Base-by-base conservation (phyloP, 2,329 filamentous ascomycete genomes). In the Apiospora saccharicola region DNA sequence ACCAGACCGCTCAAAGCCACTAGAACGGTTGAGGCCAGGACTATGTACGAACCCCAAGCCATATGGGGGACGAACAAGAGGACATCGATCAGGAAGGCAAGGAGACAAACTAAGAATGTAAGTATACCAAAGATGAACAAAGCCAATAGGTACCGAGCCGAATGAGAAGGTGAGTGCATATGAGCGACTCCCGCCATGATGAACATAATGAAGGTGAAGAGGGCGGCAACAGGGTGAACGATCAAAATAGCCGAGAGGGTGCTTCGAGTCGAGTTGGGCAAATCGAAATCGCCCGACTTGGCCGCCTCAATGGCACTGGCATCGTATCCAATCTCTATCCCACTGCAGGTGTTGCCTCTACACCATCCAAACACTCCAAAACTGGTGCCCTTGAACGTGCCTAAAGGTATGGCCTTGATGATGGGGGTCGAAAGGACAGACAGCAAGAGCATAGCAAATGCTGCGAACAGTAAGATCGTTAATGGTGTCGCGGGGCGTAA, bases 361-460 rank as follows among this genome's bases (percentile, higher is more conserved):
- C 96, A 99, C 79, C 90, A 97, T 37, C 96, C 96, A 85, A 98
- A 96, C 68, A 98, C 95, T 68, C 96, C 96, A 86, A 97, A 98
- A 76, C 91, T 91, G 77, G 94, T 90, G 77, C 92, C 91, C 57
- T 91, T 85, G 80, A 91, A 96, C 70, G 90, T 91, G 49, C 93
- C 95, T 57, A 99, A 87, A 13, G 95, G 94, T 67, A 99, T 97
- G 37, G 87, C 89, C 79, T 93, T 91, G 80, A 98, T 92, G 76
- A 99, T 91, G 24, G 96, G 96, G 0, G 94, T 95, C 1, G 96
- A 98, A n/a, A 99, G 85, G 51, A 95, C 94, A 67, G 95, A 94
- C 51, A 99, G 87, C 67, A 98, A 86, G 70, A 98, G 88, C 74
- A 98, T 87, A 75, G 88, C 92, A 83, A 99, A 98, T 76, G 96